Percentiles rank a stretch among this genome's conserved stretches.
These are phyloP conservation scores for Rhododendron williamsianum DNA, from an alignment of 148 eudicot species.

Conservation along the genomic window DNA sequence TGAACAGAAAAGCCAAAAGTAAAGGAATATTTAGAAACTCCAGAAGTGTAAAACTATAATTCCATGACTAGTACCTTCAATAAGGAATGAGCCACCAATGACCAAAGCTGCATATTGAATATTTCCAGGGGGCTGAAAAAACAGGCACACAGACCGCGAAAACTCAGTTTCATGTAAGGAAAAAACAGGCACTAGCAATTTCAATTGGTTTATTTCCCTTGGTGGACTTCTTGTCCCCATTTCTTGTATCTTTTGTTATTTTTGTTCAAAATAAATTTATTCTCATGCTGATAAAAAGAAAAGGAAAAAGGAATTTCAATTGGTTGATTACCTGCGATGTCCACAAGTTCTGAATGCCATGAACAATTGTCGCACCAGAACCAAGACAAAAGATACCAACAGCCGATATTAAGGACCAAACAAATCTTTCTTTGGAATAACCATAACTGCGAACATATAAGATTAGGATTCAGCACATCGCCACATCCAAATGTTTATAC, in stretches of 20 bases:
- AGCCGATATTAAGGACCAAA: slow-evolving; percentile 99
- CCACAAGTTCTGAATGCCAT: slow-evolving; percentile 90
- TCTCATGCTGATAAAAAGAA: background rate
- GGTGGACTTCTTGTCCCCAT: background rate
- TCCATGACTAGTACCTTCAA: slow-evolving; percentile 60
- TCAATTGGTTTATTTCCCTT: background rate
- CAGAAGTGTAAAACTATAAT: slow-evolving; percentile 4
- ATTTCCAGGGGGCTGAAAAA: slow-evolving; percentile 70
- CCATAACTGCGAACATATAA: slow-evolving; percentile 63
- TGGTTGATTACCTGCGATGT: slow-evolving; percentile 53
- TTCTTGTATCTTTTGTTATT: background rate
- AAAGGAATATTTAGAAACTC: background rate
- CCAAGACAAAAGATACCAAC: slow-evolving; percentile 99
- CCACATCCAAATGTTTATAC: background rate
- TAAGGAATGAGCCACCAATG: slow-evolving; percentile 86
- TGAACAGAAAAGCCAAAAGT: background rate
- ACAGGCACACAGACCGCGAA: slow-evolving; percentile 8
- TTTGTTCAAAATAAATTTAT: background rate
- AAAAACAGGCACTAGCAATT: background rate
- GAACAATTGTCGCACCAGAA: slow-evolving; percentile 91
- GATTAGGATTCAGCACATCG: slow-evolving; percentile 11
- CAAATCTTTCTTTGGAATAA: slow-evolving; percentile 95
- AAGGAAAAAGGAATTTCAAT: background rate
- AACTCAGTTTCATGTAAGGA: slow-evolving; percentile 12
- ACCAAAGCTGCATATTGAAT: slow-evolving; percentile 90